phyloP scores from a whole-genome alignment of 352 stramenopile species.

The Phytophthora pseudosyringae region DNA sequence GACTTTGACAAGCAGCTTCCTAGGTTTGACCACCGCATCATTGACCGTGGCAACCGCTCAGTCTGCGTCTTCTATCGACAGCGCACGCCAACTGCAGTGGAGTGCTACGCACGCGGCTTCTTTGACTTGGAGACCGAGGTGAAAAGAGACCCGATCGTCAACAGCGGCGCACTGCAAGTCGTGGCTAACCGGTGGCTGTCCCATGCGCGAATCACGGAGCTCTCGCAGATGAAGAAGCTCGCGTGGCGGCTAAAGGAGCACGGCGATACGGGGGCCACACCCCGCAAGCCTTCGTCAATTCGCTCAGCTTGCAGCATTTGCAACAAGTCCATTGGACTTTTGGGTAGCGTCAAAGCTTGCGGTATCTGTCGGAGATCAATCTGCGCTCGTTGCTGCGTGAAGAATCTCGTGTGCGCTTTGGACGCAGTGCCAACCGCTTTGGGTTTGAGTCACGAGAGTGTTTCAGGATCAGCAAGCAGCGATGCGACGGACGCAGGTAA shows the following conservation, averaged over 20 bases:
- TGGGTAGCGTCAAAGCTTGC: constrained; percentile 26
- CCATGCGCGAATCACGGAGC: constrained; percentile 42
- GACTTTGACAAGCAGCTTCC: constrained; percentile 44
- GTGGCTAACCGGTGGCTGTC: constrained; percentile 40
- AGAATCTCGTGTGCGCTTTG: constrained; percentile 21
- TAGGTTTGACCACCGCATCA: constrained; percentile 41
- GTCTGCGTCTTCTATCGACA: constrained; percentile 57
- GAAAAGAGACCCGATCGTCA: constrained; percentile 22
- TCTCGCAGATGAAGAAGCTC: constrained; percentile 64
- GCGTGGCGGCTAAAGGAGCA: constrained; percentile 40
- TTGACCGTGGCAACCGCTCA: constrained; percentile 51
- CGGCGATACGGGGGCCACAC: constrained; percentile 4
- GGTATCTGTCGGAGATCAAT: constrained; percentile 20
- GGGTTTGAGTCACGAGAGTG: too few species aligned
- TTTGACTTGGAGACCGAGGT: constrained; percentile 34
- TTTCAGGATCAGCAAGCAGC: too few species aligned
- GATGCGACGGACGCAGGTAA: too few species aligned
- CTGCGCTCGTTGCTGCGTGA: constrained; percentile 39
- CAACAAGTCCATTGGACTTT: constrained; percentile 23
- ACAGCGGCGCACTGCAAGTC: constrained; percentile 41
- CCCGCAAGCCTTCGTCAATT: constrained; percentile 20
- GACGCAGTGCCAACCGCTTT: not conserved
- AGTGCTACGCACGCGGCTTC: constrained; percentile 42
- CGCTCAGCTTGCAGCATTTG: constrained; percentile 26
- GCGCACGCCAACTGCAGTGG: constrained; percentile 32